Conservation (phyloP, 768 basidiomycete species). For the Exsudoporus frostii region DNA sequence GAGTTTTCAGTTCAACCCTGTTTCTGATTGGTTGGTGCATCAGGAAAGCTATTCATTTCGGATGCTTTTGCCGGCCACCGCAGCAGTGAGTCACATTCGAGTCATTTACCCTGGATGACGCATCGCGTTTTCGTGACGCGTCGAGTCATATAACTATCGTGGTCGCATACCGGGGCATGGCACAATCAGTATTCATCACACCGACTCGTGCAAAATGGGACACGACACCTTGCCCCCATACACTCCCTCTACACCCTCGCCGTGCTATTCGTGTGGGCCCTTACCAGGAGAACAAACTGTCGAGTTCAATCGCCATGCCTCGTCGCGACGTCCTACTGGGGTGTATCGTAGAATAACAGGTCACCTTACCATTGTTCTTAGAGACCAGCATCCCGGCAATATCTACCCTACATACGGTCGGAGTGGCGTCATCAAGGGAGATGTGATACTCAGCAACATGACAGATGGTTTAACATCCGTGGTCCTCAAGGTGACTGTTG, state of each 20-base stretch:
- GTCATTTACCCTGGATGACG: too few species aligned
- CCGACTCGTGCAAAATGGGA: constrained; percentile 3
- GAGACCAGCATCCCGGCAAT: constrained; percentile 22
- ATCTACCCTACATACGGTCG: constrained; percentile 22
- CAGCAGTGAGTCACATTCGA: not conserved
- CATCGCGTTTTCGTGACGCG: too few species aligned
- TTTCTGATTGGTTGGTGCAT: too few species aligned
- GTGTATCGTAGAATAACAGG: constrained; percentile 32
- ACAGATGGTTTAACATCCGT: constrained; percentile 16
- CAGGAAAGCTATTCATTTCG: too few species aligned
- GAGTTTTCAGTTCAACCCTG: too few species aligned
- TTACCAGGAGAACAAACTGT: constrained; percentile 49
- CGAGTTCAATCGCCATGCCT: constrained; percentile 36
- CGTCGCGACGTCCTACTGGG: constrained; percentile 8
- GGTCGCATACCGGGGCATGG: not conserved
- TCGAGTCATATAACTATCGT: too few species aligned
- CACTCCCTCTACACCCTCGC: constrained; percentile 49
- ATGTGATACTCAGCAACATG: constrained; percentile 17
- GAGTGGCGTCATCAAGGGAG: constrained; percentile 21
- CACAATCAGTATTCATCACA: not conserved
- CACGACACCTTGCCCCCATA: constrained; percentile 44
- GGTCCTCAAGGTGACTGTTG: constrained; percentile 19
- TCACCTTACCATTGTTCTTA: constrained; percentile 22
- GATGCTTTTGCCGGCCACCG: too few species aligned
- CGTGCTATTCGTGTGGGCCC: constrained; percentile 52